Conservation (phyloP, 2,329 filamentous ascomycete genomes). For the Immersiporthe knoxdaviesiana region DNA sequence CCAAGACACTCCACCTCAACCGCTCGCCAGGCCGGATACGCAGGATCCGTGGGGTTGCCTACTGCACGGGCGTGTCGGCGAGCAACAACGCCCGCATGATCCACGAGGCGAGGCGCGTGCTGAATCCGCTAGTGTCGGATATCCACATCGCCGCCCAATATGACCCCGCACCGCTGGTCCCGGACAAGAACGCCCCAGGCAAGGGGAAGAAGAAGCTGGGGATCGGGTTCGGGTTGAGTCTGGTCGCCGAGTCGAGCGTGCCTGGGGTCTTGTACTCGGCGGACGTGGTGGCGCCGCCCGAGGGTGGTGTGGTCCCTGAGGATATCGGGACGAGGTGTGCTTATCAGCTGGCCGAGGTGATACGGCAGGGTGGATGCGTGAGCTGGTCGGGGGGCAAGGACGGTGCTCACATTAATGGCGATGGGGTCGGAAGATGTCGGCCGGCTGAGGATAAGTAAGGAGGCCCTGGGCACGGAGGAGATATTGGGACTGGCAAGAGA, state of each 20-base stretch:
- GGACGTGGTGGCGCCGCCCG: conserved; percentile 74
- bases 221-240: conserved; percentile 86
- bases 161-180: conserved; percentile 64
- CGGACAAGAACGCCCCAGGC: conserved; percentile 51
- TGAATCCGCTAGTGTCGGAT: conserved; percentile 85
- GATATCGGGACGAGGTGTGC: conserved; percentile 89
- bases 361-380: conserved; percentile 82
- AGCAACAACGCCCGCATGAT: conserved; percentile 97
- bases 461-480: conserved; percentile 80
- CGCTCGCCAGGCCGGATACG: conserved; percentile 83
- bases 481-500: conserved; percentile 82
- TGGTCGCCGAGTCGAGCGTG: conserved; percentile 91
- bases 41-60: conserved; percentile 89
- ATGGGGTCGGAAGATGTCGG: conserved; percentile 98
- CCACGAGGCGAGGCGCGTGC: conserved; percentile 80
- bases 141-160: conserved; percentile 88
- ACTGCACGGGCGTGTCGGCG: conserved; percentile 87
- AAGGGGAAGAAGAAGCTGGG: conserved; percentile 68
- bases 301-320: conserved; percentile 83
- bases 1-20: conserved; percentile 88
- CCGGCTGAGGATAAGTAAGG: conserved; percentile 77
- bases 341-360: conserved; percentile 82
- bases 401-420: conserved; percentile 86
- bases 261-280: conserved; percentile 83
- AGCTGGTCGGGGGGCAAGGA: conserved; percentile 71